Evolutionary conservation across 257 asterid species (phyloP).

Genomic region (Ilex asprella): DNA sequence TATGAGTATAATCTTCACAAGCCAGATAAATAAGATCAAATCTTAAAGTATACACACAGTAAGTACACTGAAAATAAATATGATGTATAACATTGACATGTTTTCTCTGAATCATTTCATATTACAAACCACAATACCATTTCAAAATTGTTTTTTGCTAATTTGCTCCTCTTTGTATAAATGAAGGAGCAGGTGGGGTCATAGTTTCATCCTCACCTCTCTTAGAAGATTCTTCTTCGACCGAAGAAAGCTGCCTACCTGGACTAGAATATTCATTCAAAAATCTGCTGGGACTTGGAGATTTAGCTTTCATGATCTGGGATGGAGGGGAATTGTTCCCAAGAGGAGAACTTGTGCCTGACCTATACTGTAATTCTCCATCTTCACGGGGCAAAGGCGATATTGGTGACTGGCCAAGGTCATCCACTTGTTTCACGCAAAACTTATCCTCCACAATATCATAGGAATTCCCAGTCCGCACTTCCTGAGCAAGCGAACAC

Average conservation of each 20-base stretch:
- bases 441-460: background rate
- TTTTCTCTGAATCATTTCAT: too few relatives aligned
- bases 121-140: background rate
- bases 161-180: background rate
- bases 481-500: slow-evolving; percentile 2
- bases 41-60: too few relatives aligned
- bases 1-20: too few relatives aligned
- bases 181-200: background rate
- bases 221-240: too few relatives aligned
- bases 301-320: background rate
- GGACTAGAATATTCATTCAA: too few relatives aligned
- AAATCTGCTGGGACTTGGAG: background rate
- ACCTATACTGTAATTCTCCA: background rate
- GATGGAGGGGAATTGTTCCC: background rate
- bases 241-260: too few relatives aligned
- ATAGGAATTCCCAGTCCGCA: background rate
- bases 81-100: too few relatives aligned
- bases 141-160: background rate
- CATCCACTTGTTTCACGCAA: background rate
- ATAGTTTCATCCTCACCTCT: background rate
- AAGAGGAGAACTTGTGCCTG: background rate
- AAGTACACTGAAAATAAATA: too few relatives aligned
- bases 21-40: too few relatives aligned
- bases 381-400: background rate
- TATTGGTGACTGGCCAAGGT: background rate